Evolutionary conservation across 2,329 filamentous ascomycete genomes (phyloP).

Genomic region (Pleoardoris graminearum): DNA sequence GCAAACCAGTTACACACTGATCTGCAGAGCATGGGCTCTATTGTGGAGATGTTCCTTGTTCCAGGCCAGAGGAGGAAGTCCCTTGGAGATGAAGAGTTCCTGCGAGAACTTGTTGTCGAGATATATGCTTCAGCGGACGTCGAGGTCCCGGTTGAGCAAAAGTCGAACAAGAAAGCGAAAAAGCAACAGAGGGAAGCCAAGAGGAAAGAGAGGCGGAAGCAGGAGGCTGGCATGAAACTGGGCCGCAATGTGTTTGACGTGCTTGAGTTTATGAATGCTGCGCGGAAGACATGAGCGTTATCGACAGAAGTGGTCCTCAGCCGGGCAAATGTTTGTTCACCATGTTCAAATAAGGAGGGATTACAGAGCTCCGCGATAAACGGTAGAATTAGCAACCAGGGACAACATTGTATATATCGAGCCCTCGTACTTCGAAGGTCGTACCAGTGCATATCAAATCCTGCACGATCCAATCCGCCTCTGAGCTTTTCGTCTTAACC

Average conservation of each 20-base stretch:
- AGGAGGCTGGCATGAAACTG: not conserved
- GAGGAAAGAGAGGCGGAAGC: slow-evolving; percentile 27
- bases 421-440: not conserved
- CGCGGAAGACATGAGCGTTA: not conserved
- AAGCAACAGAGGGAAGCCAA: slow-evolving; percentile 31
- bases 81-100: slow-evolving; percentile 17
- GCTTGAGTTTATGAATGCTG: slow-evolving; percentile 1
- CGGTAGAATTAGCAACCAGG: no score
- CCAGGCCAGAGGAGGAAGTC: slow-evolving; percentile 27
- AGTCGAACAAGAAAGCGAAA: slow-evolving; percentile 29
- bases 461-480: not conserved
- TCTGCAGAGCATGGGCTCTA: slow-evolving; percentile 29
- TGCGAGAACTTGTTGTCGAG: slow-evolving; percentile 29
- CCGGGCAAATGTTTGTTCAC: not conserved
- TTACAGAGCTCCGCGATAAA: no score
- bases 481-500: not conserved
- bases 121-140: slow-evolving; percentile 33
- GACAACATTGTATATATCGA: not conserved
- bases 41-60: slow-evolving; percentile 28
- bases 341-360: not conserved
- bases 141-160: slow-evolving; percentile 18
- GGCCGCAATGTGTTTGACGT: slow-evolving; percentile 8
- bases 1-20: slow-evolving; percentile 15
- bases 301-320: not conserved
- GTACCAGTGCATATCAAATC: not conserved